Evolutionary conservation across 1,284 basidiomycete genomes (phyloP).

Genomic region (Boletus mariae): DNA sequence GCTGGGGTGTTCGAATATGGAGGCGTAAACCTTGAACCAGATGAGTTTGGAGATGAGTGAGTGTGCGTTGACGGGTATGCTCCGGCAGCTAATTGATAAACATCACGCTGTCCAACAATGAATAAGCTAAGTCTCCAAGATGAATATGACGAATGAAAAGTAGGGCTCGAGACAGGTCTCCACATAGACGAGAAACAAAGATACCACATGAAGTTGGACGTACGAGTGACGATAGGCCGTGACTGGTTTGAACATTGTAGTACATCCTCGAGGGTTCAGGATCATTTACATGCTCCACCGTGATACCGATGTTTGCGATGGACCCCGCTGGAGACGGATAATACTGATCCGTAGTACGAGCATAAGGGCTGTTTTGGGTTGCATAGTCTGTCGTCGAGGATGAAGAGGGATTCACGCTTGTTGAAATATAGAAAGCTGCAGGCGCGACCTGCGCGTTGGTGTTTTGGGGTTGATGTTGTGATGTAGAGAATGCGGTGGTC

Average conservation of each 20-base stretch:
- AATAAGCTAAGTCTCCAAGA: slow-evolving; percentile 4
- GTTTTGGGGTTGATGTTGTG: background rate
- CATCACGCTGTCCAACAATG: slow-evolving; percentile 15
- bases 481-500: background rate
- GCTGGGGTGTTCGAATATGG: slow-evolving; percentile 26
- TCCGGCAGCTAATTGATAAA: slow-evolving; percentile 1
- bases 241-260: slow-evolving; percentile 15
- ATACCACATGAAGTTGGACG: slow-evolving; percentile 9
- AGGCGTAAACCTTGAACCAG: slow-evolving; percentile 22
- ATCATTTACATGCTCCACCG: slow-evolving; percentile 14
- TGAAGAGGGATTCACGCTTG: background rate
- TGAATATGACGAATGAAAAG: background rate
- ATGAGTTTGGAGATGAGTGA: slow-evolving; percentile 20
- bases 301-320: slow-evolving; percentile 12
- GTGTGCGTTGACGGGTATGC: slow-evolving; percentile 6
- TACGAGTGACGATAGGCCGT: slow-evolving; percentile 25
- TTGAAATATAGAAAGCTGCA: slow-evolving; percentile 4
- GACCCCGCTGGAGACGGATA: slow-evolving; percentile 2
- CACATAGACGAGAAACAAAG: background rate
- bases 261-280: slow-evolving; percentile 8
- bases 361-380: slow-evolving; percentile 6
- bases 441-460: background rate
- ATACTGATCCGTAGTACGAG: slow-evolving; percentile 7
- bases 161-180: background rate
- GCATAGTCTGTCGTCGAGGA: slow-evolving; percentile 6